Conservation (phyloP, 202 grass and related monocot genomes). For the Zizania palustris region DNA sequence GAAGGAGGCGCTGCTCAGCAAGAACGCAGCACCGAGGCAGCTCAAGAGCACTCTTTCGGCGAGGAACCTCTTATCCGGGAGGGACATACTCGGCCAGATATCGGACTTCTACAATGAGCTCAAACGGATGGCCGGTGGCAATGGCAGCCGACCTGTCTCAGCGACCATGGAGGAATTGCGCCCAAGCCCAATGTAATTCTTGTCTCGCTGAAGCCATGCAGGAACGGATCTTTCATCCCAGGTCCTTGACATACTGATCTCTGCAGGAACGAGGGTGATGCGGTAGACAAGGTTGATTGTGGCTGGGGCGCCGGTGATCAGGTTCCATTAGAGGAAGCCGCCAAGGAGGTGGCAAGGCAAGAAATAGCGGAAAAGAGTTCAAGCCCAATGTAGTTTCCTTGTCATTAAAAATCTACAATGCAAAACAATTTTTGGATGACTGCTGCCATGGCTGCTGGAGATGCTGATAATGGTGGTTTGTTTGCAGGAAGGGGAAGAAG, state of each 20-base stretch:
- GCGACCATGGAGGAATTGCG: conserved; percentile 44
- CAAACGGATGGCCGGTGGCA: conserved; percentile 71
- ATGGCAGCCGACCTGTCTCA: conserved; percentile 21
- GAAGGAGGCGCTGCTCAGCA: conserved; percentile 56
- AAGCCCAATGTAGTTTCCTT: conserved; percentile 63
- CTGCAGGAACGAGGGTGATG: conserved; percentile 36
- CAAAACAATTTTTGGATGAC: neutral
- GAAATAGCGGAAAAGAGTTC: conserved; percentile 51
- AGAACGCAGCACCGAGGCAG: conserved; percentile 50
- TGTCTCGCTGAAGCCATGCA: conserved; percentile 4
- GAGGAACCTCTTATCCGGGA: conserved; percentile 91
- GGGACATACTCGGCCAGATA: conserved; percentile 88
- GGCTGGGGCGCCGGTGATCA: neutral
- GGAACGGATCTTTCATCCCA: conserved; percentile 3
- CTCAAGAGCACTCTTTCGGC: conserved; percentile 91
- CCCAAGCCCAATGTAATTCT: conserved; percentile 56
- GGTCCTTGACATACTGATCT: conserved; percentile 36
- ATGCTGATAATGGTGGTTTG: conserved; percentile 26
- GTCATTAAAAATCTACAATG: neutral
- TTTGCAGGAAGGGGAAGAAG: conserved; percentile 57
- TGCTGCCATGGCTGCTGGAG: neutral
- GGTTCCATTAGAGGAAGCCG: neutral
- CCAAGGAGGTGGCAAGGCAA: conserved; percentile 40
- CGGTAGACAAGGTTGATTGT: conserved; percentile 26
- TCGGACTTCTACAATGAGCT: conserved; percentile 94